Base-by-base conservation (phyloP, 2,329 filamentous ascomycete genomes). In the Fusarium clavum region DNA sequence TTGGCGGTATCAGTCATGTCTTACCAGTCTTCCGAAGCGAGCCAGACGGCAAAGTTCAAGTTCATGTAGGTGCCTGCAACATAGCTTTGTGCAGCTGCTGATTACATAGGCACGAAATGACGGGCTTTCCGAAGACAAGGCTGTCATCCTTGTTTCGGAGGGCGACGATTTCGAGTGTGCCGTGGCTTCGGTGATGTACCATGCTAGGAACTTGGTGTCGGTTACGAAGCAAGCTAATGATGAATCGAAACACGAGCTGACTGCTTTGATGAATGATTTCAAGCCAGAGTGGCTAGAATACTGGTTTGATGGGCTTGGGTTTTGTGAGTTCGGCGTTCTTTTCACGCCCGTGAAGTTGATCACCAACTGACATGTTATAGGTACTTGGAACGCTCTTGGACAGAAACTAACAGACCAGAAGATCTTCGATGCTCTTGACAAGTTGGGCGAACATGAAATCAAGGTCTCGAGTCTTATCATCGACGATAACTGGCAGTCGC, bases 401-500 rank as follows among this genome's bases (percentile, higher is more conserved):
- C 93, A 97, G 74, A 83, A 90, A 46, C 84, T 99, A 34, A 96
- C 91, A 0, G 92, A 95, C 64, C 85, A 93, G 22, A 97, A 94
- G 73, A 88, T 99, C 16, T 83, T 94, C 14, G 80, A 89, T 43
- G 94, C 94, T 2, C 83, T 98, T 2, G 88, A 94, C 61, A 85
- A 87, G 3, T 82, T 99, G 13, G 86, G 90, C 7, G 83, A 89
- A 30, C 86, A 92, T 59, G 87, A 90, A 1, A 93, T 99, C 75
- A 90, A 91, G 44, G 86, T 98, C 47, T 91, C 90, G 1, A 97
- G 90, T 75, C 84, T 99, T 4, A 97, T 98, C 66, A 97, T 99
- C 67, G 96, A 99, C 73, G 96, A 99, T 77, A 97, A 97, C 74
- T 99, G 96, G 96, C 94, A 97, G 79, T 88, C 91, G 11, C 85